Conservation (phyloP, 1,139 yeast species). For the Candida sp. region DNA sequence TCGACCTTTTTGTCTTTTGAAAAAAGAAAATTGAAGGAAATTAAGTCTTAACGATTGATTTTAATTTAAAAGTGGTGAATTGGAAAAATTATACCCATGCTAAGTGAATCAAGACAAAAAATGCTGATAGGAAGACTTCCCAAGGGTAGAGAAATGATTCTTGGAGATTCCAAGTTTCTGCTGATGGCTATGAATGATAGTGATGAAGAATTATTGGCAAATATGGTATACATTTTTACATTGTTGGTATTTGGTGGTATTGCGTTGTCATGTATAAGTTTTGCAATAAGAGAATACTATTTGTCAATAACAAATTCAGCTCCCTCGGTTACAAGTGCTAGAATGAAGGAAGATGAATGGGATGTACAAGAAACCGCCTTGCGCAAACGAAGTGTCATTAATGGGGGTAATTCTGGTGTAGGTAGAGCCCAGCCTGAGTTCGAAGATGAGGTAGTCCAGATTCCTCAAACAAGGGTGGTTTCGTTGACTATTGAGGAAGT, state of each 20-base stretch:
- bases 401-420: neutral
- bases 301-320: conserved; percentile 13
- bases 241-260: conserved; percentile 19
- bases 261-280: conserved; percentile 18
- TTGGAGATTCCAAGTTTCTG: neutral
- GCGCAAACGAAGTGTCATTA: conserved; percentile 2
- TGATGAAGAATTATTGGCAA: conserved; percentile 19
- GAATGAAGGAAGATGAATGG: conserved; percentile 6
- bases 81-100: neutral
- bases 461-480: conserved; percentile 1
- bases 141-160: neutral
- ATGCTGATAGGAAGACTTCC: neutral
- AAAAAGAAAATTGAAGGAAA: neutral
- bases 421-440: conserved; percentile 1
- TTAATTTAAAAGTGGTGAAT: neutral
- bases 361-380: conserved; percentile 4
- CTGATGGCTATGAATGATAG: neutral
- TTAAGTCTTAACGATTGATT: neutral
- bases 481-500: conserved; percentile 1
- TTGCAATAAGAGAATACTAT: conserved; percentile 25
- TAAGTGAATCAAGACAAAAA: neutral
- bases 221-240: conserved; percentile 25
- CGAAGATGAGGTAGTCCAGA: neutral
- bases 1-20: neutral
- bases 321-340: conserved; percentile 7